Percentiles rank a stretch among this genome's conserved stretches.
Evolutionary conservation across 202 grass and related monocot genomes (phyloP).

Genomic region (Zoysia matrella): DNA sequence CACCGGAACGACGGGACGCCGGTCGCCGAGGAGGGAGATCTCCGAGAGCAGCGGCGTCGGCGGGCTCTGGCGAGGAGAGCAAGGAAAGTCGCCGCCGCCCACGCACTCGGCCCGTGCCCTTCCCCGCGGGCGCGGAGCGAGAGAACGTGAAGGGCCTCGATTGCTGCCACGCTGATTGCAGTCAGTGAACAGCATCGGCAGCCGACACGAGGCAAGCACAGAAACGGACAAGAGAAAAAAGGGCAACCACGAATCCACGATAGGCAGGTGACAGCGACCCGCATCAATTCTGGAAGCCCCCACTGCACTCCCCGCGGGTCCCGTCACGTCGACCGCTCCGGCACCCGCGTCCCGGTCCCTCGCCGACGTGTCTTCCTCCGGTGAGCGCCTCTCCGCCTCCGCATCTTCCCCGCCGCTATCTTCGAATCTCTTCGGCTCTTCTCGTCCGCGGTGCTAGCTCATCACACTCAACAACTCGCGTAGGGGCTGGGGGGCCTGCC

Average conservation of each 20-base stretch:
- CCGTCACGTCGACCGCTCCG: neutral
- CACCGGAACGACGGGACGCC: too few species aligned
- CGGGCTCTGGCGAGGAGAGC: neutral
- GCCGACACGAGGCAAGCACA: neutral
- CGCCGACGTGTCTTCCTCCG: neutral
- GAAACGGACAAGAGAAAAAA: neutral
- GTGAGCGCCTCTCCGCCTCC: neutral
- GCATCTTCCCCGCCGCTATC: neutral
- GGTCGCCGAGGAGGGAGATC: too few species aligned
- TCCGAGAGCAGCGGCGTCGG: too few species aligned
- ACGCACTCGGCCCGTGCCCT: too few species aligned
- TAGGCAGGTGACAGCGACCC: neutral
- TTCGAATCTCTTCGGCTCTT: neutral
- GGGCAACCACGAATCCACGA: neutral
- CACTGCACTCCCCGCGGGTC: neutral
- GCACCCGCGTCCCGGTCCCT: neutral
- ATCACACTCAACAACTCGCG: neutral
- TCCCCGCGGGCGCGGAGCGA: too few species aligned
- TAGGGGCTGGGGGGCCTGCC: neutral
- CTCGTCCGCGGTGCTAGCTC: neutral
- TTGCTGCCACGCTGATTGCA: neutral
- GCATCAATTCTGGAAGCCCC: constrained; percentile 30
- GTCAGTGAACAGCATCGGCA: neutral
- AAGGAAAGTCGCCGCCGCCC: too few species aligned
- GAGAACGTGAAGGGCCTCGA: neutral